These are phyloP conservation scores for Euryodendron excelsum DNA, from an alignment of 148 eudicot genomes.

Conservation along the genomic window DNA sequence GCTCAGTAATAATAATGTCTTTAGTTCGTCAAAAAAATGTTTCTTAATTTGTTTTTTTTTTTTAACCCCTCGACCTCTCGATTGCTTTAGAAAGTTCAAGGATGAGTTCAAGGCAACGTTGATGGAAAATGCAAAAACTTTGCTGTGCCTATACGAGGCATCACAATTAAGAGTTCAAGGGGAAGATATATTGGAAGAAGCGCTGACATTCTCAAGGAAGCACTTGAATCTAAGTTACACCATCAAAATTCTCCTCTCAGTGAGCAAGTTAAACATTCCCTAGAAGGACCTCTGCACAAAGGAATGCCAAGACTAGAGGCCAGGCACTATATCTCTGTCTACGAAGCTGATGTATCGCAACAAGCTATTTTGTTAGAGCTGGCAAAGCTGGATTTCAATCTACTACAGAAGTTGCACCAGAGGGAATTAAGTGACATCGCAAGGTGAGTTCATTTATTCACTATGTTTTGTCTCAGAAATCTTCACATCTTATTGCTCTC, in stretches of 20 bases:
- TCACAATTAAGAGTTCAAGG: too few species aligned
- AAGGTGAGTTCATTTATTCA: background rate
- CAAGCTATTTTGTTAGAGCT: background rate
- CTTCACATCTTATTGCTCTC: background rate
- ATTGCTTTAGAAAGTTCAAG: conserved; percentile 13
- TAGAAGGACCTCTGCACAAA: background rate
- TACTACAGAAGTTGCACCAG: too few species aligned
- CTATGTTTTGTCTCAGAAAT: background rate
- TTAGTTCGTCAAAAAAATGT: background rate
- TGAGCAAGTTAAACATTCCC: too few species aligned
- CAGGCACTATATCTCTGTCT: background rate
- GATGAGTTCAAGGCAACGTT: background rate
- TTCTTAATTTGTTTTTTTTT: too few species aligned
- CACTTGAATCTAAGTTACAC: background rate
- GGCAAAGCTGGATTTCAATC: background rate
- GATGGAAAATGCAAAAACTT: too few species aligned
- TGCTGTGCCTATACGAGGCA: too few species aligned
- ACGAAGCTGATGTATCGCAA: background rate
- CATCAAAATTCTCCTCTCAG: background rate
- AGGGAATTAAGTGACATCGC: background rate
- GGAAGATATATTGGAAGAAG: background rate
- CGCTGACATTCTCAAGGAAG: background rate
- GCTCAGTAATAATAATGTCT: too few species aligned
- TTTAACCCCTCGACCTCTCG: background rate
- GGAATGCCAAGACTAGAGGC: background rate